A percentile compares a stretch with the other conserved stretches of the same genome.
These are phyloP conservation scores for Trichomonas tenax DNA, from an alignment of 208 protist species.

Conservation along the genomic window DNA sequence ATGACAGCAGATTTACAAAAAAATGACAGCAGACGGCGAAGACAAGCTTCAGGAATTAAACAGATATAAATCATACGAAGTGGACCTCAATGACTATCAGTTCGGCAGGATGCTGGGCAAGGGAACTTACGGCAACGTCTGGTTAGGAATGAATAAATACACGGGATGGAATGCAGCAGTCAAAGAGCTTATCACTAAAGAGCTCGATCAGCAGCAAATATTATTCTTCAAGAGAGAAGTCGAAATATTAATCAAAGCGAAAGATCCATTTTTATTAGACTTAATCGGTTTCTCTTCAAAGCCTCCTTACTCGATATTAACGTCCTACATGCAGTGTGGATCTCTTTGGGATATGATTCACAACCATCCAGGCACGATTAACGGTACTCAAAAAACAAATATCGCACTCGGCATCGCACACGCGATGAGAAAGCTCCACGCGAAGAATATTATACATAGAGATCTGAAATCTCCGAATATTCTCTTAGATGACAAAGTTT, in stretches of 20 bases:
- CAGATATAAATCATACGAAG: background rate
- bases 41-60: background rate
- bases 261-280: background rate
- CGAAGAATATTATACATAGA: background rate
- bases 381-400: background rate
- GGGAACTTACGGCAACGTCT: background rate
- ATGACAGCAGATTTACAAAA: too few relatives aligned
- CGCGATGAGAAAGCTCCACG: background rate
- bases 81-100: background rate
- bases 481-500: background rate
- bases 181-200: background rate
- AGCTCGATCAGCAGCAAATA: background rate
- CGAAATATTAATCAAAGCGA: background rate
- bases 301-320: background rate
- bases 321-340: background rate
- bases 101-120: background rate
- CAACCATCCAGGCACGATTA: background rate
- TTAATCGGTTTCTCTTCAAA: background rate
- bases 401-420: background rate
- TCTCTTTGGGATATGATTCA: background rate
- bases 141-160: background rate
- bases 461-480: conserved; percentile 11
- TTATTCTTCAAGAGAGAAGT: background rate
- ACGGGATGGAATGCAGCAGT: background rate
- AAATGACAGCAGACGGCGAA: background rate